A percentile compares a stretch with the other conserved stretches of the same genome.
phyloP scores from a whole-genome alignment of 352 stramenopile species.

The Pythium pyrilobum region DNA sequence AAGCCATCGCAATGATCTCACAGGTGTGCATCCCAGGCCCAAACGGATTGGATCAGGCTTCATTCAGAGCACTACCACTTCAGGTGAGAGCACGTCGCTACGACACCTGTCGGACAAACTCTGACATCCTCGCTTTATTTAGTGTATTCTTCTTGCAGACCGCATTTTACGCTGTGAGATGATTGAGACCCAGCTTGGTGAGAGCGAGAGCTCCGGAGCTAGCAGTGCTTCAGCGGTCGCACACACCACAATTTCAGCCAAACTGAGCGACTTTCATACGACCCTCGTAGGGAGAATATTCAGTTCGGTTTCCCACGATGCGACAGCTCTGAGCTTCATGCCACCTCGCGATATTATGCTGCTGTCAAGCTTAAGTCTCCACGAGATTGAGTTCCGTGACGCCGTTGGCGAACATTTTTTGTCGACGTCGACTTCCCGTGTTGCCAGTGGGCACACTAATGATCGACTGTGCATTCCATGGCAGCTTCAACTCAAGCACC shows the following conservation, averaged over 20 bases:
- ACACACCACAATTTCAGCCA: neutral
- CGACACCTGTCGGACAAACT: neutral
- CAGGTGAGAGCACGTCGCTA: slow-evolving; percentile 5
- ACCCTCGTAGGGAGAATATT: neutral
- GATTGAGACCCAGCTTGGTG: slow-evolving; percentile 22
- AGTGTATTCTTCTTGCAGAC: slow-evolving; percentile 43
- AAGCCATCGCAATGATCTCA: slow-evolving; percentile 20
- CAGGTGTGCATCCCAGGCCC: neutral
- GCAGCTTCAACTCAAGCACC: slow-evolving; percentile 55
- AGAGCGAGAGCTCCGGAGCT: neutral
- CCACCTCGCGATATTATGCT: slow-evolving; percentile 25
- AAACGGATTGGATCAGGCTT: neutral
- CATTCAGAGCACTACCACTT: slow-evolving; percentile 8
- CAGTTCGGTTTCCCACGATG: neutral
- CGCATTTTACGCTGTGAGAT: slow-evolving; percentile 36
- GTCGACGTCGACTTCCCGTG: neutral
- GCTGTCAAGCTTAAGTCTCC: slow-evolving; percentile 27
- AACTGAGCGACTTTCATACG: slow-evolving; percentile 9
- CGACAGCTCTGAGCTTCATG: neutral
- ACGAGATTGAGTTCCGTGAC: slow-evolving; percentile 57
- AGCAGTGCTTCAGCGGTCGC: neutral
- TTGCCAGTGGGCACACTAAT: neutral
- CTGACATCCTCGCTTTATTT: neutral
- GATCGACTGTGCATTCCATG: slow-evolving; percentile 26
- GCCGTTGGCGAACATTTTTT: slow-evolving; percentile 28